A percentile compares a stretch with the other conserved stretches of the same genome.
phyloP scores from a whole-genome alignment of 2,329 filamentous ascomycete species.

The Colletotrichum simmondsii region DNA sequence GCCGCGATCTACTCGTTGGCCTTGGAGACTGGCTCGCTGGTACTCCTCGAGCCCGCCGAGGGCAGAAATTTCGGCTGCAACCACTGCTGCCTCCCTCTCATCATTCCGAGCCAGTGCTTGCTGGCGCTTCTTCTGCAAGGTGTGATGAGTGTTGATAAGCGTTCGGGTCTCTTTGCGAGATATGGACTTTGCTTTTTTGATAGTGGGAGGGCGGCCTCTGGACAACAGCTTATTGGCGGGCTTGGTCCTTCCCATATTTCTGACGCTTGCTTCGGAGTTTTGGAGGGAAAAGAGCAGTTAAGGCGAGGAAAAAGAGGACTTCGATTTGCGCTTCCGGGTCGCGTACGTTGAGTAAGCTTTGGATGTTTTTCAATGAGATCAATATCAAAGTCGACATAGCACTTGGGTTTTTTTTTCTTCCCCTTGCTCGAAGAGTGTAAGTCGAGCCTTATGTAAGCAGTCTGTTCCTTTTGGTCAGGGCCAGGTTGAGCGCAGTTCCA shows the following conservation, averaged over 20 bases:
- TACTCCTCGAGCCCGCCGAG: slow-evolving; percentile 72
- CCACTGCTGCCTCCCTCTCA: slow-evolving; percentile 58
- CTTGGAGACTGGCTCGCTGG: slow-evolving; percentile 75
- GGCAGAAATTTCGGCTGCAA: slow-evolving; percentile 64
- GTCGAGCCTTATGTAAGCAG: neutral
- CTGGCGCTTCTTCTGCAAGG: slow-evolving; percentile 70
- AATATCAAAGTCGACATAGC: neutral
- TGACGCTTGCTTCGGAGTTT: too few species aligned
- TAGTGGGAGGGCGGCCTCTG: slow-evolving; percentile 66
- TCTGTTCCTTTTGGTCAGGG: neutral
- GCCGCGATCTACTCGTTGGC: slow-evolving; percentile 72
- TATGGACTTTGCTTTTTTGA: slow-evolving; percentile 65
- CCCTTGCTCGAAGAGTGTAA: neutral
- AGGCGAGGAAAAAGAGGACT: neutral
- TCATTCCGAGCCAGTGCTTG: slow-evolving; percentile 64
- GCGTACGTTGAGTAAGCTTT: neutral
- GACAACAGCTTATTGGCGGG: slow-evolving; percentile 44
- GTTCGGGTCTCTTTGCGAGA: slow-evolving; percentile 72
- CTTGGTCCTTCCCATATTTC: slow-evolving; percentile 31
- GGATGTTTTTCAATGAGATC: neutral
- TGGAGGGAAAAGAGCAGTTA: too few species aligned
- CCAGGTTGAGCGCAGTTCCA: neutral
- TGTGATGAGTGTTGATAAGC: slow-evolving; percentile 74
- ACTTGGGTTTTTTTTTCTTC: neutral
- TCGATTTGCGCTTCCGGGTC: neutral